Evolutionary conservation across 192 early-diverging fungal genomes (phyloP).

Genomic region (Entomortierella chlamydospora): DNA sequence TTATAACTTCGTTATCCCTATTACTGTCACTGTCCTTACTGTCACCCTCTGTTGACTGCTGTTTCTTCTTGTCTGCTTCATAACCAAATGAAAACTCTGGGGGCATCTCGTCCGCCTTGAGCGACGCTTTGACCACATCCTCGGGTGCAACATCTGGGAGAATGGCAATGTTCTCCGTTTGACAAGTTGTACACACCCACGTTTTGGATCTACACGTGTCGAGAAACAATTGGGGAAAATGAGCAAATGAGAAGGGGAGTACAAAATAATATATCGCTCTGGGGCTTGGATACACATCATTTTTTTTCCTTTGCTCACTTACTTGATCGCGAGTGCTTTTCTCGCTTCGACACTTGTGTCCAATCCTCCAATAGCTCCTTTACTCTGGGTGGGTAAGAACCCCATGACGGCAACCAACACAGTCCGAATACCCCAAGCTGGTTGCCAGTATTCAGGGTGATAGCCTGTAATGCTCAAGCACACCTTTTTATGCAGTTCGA

Average conservation of each 20-base stretch:
- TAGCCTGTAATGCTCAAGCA: conserved; percentile 94
- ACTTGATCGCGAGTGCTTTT: conserved; percentile 68
- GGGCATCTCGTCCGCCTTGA: conserved; percentile 50
- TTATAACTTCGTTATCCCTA: neutral
- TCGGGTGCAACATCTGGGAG: conserved; percentile 53
- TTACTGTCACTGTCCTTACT: neutral
- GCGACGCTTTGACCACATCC: conserved; percentile 36
- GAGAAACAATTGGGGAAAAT: neutral
- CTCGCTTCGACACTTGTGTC: conserved; percentile 78
- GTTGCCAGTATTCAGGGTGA: conserved; percentile 97
- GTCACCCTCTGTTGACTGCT: neutral
- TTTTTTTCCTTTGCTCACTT: conserved; percentile 11
- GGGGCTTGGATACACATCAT: no score
- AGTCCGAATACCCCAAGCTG: conserved; percentile 96
- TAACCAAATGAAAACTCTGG: conserved; percentile 54
- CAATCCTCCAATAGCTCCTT: conserved; percentile 84
- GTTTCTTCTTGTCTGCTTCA: conserved; percentile 47
- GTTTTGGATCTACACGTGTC: conserved; percentile 43
- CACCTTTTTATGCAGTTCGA: conserved; percentile 93
- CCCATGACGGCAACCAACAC: conserved; percentile 89
- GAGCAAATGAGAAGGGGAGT: neutral
- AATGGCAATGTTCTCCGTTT: conserved; percentile 40
- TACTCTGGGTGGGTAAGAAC: conserved; percentile 90
- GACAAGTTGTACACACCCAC: conserved; percentile 54
- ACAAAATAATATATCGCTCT: neutral